These are phyloP conservation scores for Fusarium mexicanum DNA, from an alignment of 2,329 filamentous ascomycete species.

Conservation along the genomic window DNA sequence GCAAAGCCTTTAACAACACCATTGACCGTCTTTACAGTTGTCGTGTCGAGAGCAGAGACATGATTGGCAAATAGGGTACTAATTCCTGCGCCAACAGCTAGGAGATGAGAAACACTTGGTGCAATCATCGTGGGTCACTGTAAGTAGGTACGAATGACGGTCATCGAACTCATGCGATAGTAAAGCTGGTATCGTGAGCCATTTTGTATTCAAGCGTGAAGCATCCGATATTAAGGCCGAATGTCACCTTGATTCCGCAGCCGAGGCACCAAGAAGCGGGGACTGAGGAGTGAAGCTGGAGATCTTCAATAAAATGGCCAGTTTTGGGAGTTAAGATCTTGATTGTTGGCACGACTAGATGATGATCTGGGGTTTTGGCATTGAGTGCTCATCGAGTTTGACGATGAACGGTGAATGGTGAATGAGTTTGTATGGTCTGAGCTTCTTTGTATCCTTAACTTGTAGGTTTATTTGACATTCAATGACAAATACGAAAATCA, in stretches of 20 bases:
- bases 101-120: fast-evolving
- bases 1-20: conserved; percentile 1
- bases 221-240: neutral
- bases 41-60: neutral
- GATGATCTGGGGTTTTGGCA: neutral
- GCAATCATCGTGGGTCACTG: neutral
- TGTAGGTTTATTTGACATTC: neutral
- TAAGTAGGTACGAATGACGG: neutral
- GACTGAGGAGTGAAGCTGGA: neutral
- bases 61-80: too few relatives aligned
- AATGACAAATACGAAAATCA: neutral
- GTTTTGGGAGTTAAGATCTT: neutral
- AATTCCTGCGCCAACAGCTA: neutral
- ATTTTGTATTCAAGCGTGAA: neutral
- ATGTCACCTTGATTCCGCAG: neutral
- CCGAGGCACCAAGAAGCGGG: neutral
- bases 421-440: neutral
- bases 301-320: neutral
- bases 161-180: neutral
- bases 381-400: neutral
- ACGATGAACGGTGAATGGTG: neutral
- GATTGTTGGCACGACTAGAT: neutral
- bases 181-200: neutral
- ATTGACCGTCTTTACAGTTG: neutral
- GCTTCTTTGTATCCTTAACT: neutral